Evolutionary conservation across 2,329 filamentous ascomycete species (phyloP).

Genomic region (Zymoseptoria tritici): DNA sequence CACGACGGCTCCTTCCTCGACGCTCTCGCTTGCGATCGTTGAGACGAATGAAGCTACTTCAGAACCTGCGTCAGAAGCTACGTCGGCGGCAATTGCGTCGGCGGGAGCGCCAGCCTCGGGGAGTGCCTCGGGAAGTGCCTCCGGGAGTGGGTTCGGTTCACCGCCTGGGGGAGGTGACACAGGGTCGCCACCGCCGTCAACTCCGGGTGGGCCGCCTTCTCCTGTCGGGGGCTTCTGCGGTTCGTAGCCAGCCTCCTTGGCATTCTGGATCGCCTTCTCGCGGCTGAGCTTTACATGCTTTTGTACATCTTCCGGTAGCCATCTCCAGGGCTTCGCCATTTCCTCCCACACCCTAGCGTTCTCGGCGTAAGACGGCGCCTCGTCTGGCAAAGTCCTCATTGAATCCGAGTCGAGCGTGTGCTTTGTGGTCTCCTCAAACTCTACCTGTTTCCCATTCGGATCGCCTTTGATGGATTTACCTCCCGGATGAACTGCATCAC

Average conservation of each 20-base stretch:
- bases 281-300: neutral
- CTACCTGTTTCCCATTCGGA: neutral
- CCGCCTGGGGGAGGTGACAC: neutral
- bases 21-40: neutral
- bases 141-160: neutral
- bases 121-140: neutral
- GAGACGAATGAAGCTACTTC: neutral
- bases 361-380: neutral
- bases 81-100: neutral
- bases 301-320: neutral
- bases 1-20: neutral
- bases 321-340: neutral
- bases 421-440: neutral
- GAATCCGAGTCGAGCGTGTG: neutral
- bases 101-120: neutral
- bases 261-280: neutral
- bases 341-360: neutral
- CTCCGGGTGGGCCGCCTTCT: no score
- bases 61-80: neutral
- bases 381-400: neutral
- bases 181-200: neutral
- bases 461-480: neutral
- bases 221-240: neutral
- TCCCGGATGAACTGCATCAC: neutral
- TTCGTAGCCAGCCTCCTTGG: neutral